Conservation (phyloP, 202 grass and related monocot species). For the Tripidium arundinaceum region DNA sequence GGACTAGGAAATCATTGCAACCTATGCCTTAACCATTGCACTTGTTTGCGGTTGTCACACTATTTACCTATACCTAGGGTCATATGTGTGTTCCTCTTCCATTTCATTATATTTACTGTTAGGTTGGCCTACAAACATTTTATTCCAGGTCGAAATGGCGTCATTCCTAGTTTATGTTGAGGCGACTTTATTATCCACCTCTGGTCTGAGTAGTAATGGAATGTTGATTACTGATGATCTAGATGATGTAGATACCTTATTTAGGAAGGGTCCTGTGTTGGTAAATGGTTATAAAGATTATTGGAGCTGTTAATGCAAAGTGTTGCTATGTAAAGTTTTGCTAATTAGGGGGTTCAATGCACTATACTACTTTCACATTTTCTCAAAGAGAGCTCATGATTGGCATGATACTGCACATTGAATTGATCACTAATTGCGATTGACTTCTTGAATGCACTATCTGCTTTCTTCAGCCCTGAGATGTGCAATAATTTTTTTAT, state of each 20-base stretch:
- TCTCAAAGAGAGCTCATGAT: background rate
- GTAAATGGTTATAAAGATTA: background rate
- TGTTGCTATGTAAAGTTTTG: background rate
- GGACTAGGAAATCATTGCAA: background rate
- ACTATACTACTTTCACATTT: background rate
- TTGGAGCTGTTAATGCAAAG: background rate
- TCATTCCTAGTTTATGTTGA: background rate
- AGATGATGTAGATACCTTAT: background rate
- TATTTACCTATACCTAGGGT: background rate
- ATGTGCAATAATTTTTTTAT: constrained; percentile 9
- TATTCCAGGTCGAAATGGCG: background rate
- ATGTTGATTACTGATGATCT: background rate
- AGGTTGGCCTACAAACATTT: background rate
- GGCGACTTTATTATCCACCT: background rate
- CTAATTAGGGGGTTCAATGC: background rate
- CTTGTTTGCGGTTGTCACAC: background rate
- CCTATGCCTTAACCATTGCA: background rate
- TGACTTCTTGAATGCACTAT: background rate
- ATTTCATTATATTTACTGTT: background rate
- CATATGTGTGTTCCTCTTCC: background rate
- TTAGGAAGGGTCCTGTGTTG: background rate
- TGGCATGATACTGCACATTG: background rate
- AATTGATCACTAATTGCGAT: background rate
- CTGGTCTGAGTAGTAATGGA: background rate
- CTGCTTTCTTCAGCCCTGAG: background rate